phyloP scores from a whole-genome alignment of 2,329 filamentous ascomycete species.

The Aspergillus persii region DNA sequence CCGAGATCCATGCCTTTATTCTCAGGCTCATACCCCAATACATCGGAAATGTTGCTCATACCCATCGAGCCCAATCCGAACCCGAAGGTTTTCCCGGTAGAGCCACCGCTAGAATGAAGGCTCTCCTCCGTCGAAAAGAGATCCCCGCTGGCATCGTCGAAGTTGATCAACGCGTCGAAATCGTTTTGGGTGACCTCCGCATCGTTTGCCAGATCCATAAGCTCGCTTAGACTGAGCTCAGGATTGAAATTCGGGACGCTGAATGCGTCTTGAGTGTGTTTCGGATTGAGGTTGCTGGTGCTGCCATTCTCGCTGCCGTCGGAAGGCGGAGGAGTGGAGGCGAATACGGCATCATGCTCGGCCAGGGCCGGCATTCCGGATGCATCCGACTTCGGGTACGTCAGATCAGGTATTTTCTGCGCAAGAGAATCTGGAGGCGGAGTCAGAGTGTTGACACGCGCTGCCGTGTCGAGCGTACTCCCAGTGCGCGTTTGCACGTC shows the following conservation, averaged over 20 bases:
- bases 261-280: slow-evolving; percentile 27
- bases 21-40: slow-evolving; percentile 15
- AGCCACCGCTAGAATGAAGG: slow-evolving; percentile 3
- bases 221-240: slow-evolving; percentile 39
- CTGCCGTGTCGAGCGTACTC: slow-evolving; percentile 18
- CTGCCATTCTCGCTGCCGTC: slow-evolving; percentile 45
- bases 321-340: slow-evolving; percentile 43
- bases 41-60: slow-evolving; percentile 14
- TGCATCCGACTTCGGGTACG: slow-evolving; percentile 31
- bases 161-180: slow-evolving; percentile 47
- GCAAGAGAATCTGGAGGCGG: slow-evolving; percentile 42
- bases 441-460: slow-evolving; percentile 35
- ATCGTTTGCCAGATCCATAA: slow-evolving; percentile 45
- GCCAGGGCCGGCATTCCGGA: slow-evolving; percentile 16
- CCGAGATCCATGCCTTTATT: slow-evolving; percentile 13
- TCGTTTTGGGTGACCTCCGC: slow-evolving; percentile 46
- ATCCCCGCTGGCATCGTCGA: slow-evolving; percentile 41
- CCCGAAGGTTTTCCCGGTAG: slow-evolving; percentile 12
- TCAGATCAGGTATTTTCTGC: slow-evolving; percentile 40
- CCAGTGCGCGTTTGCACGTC: slow-evolving; percentile 27
- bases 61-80: slow-evolving; percentile 12
- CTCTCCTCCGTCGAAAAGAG: slow-evolving; percentile 33
- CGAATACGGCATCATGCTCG: slow-evolving; percentile 30
- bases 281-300: slow-evolving; percentile 37
- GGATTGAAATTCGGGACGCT: slow-evolving; percentile 29